Evolutionary conservation across 2,329 filamentous ascomycete genomes (phyloP).

Genomic region (Biscogniauxia marginata): DNA sequence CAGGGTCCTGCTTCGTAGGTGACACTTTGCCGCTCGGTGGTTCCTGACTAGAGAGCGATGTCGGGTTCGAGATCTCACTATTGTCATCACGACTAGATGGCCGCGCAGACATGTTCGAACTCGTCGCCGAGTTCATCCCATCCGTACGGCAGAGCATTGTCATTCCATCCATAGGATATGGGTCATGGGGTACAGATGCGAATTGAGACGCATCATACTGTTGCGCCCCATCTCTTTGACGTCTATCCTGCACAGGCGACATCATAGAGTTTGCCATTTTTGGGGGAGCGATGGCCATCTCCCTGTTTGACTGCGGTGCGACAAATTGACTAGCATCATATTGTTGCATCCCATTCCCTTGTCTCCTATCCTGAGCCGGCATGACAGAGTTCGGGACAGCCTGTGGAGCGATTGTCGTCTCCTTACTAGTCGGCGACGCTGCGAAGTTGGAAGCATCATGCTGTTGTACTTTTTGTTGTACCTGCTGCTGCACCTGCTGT

Average conservation of each 20-base stretch:
- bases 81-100: slow-evolving; percentile 84
- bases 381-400: slow-evolving; percentile 3
- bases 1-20: slow-evolving; percentile 63
- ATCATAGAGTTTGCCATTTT: slow-evolving; percentile 1
- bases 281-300: slow-evolving; percentile 4
- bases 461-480: not conserved
- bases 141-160: slow-evolving; percentile 90
- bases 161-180: slow-evolving; percentile 94
- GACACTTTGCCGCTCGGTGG: slow-evolving; percentile 71
- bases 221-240: slow-evolving; percentile 20
- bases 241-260: slow-evolving; percentile 23
- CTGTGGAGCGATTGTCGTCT: not conserved
- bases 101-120: slow-evolving; percentile 54
- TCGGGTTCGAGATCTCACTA: slow-evolving; percentile 88
- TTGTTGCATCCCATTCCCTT: slow-evolving; percentile 8
- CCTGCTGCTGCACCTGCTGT: not conserved
- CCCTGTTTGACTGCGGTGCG: not conserved
- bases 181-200: slow-evolving; percentile 78
- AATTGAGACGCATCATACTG: slow-evolving; percentile 58
- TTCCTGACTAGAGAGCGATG: slow-evolving; percentile 84
- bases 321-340: slow-evolving; percentile 11
- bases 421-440: not conserved
- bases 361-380: slow-evolving; percentile 13
- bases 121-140: slow-evolving; percentile 51
- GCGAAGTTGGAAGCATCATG: not conserved